phyloP scores from a whole-genome alignment of 2,329 filamentous ascomycete species.

The Paecilomyces niveus region DNA sequence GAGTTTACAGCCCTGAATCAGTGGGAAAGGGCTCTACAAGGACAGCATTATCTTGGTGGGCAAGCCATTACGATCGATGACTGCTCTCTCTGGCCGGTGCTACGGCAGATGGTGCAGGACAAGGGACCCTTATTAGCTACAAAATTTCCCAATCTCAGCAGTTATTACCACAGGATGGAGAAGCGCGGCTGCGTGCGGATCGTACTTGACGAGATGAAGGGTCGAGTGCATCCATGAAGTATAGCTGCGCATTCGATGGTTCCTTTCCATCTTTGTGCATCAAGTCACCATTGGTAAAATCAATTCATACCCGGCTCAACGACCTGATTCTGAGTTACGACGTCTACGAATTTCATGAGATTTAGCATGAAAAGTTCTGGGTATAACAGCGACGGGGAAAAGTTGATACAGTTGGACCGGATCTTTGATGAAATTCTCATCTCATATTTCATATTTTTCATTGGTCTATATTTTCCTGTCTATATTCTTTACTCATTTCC shows the following conservation, averaged over 20 bases:
- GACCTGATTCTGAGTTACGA: not conserved
- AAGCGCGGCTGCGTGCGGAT: conserved; percentile 30
- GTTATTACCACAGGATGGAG: conserved; percentile 32
- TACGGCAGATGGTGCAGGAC: conserved; percentile 29
- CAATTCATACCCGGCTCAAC: not conserved
- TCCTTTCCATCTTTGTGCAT: not conserved
- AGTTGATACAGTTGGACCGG: not conserved
- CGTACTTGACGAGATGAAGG: conserved; percentile 19
- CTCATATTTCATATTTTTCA: not conserved
- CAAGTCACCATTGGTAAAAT: not conserved
- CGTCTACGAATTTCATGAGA: not conserved
- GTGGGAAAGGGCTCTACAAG: conserved; percentile 27
- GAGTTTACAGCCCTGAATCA: conserved; percentile 13
- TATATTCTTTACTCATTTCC: not conserved
- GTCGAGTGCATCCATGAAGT: not conserved
- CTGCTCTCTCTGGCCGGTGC: conserved; percentile 37
- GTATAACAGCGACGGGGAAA: not conserved
- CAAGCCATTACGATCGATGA: conserved; percentile 33
- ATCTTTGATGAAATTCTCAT: not conserved
- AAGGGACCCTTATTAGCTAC: conserved; percentile 15
- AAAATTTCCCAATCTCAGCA: conserved; percentile 23
- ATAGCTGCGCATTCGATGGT: not conserved
- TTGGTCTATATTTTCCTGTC: not conserved
- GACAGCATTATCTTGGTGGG: conserved; percentile 29
- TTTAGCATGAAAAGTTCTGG: not conserved